Evolutionary conservation across 2,329 filamentous ascomycete species (phyloP), one percentile per base, ranked within the genome.

Genomic region (Dactylellina leptospora): DNA sequence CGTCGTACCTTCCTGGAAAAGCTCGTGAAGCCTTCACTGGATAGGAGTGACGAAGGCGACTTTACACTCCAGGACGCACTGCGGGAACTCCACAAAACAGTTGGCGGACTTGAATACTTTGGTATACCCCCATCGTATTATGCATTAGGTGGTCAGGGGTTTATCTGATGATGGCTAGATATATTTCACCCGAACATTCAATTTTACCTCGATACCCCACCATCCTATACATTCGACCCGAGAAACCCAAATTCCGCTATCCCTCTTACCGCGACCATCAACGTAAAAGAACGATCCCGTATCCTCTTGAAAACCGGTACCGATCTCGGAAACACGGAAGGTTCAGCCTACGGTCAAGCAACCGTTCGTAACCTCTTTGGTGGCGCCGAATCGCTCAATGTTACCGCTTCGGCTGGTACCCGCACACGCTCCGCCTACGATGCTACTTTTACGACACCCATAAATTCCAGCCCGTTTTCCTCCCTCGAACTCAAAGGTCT

Each of bases 271-370:
- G 85, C 97, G 58, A 90, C 89, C 77, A 85, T 97, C 63, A 87
- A 87, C 58, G 90, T 90, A 20, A 84, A 85, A 72, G 93, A 99
- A 81, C 88, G 91, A 75, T 89, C 91, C 28, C 88, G 90, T 38
- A 87, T 97, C 78, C 87, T 92, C 69, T 85, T 97, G 77, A 96
- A 96, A 82, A 96, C 93, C 0, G 95, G 95, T 70, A 97, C 95
- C 6, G 93, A 97, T 78, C 85, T 96, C 47, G 95, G 95, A 74
- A 96, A 96, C 78, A 88, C 91, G 20, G 95, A 99, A 80, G 95
- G 93, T 33, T 96, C 93, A 5, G 93, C 93, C 2, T 97, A 96
- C 78, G 89, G 91, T 75, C 93, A 95, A 75, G 85, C 92, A 45
- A 84, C 93, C 55, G 88, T 92, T 83, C 88, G 95, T 76, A 99